Conservation (phyloP, 2,329 filamentous ascomycete species). For the Fusarium abutilonis region DNA sequence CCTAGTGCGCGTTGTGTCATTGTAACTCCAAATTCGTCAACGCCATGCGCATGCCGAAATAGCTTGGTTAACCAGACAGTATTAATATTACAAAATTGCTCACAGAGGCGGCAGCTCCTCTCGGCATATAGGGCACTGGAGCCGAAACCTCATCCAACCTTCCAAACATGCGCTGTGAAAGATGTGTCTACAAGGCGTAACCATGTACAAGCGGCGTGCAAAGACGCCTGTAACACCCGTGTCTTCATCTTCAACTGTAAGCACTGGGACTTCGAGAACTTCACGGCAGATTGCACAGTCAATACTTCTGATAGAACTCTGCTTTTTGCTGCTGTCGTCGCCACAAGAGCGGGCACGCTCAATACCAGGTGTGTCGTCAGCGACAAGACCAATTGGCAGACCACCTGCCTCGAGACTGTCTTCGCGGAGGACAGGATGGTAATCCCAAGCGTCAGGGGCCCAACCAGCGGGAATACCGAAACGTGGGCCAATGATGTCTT, state of each 20-base stretch:
- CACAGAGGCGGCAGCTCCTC: slow-evolving; percentile 88
- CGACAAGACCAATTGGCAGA: slow-evolving; percentile 77
- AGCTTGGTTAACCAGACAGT: not conserved
- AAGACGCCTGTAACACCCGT: slow-evolving; percentile 73
- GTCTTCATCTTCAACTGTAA: slow-evolving; percentile 67
- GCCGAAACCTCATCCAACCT: slow-evolving; percentile 91
- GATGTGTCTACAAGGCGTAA: slow-evolving; percentile 94
- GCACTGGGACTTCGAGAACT: slow-evolving; percentile 85
- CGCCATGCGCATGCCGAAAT: not conserved
- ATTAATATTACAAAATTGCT: slow-evolving; percentile 22
- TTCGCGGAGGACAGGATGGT: slow-evolving; percentile 87
- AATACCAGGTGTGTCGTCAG: slow-evolving; percentile 44
- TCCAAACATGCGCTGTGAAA: slow-evolving; percentile 93
- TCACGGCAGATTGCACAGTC: slow-evolving; percentile 98
- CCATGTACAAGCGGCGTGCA: slow-evolving; percentile 89
- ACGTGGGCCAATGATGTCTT: slow-evolving; percentile 88
- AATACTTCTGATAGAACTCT: slow-evolving; percentile 63
- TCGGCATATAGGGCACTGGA: slow-evolving; percentile 95
- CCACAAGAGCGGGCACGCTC: slow-evolving; percentile 47
- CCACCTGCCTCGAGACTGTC: slow-evolving; percentile 83
- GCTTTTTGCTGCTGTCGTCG: slow-evolving; percentile 49
- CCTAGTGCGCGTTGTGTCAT: slow-evolving; percentile 1
- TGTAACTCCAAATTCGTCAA: not conserved
- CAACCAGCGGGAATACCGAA: slow-evolving; percentile 80
- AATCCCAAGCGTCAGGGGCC: slow-evolving; percentile 86